These are phyloP conservation scores for Metschnikowia santaceciliae DNA, from an alignment of 805 yeast genomes.

Conservation along the genomic window DNA sequence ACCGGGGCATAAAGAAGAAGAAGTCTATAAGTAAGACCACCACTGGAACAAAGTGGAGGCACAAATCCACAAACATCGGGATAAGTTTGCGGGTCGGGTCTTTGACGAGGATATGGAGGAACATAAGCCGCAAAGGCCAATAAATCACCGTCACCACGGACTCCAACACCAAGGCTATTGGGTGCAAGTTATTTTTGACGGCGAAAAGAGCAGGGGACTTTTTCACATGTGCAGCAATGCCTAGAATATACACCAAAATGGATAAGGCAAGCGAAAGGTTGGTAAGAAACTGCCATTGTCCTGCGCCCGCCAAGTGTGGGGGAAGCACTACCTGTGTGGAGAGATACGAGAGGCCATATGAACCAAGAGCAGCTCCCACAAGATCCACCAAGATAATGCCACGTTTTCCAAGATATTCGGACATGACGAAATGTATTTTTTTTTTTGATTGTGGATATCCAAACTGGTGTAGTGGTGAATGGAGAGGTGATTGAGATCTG, in stretches of 20 bases:
- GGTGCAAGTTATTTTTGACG: constrained; percentile 43
- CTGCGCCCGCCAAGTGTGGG: constrained; percentile 47
- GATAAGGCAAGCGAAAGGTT: constrained; percentile 55
- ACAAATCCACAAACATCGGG: constrained; percentile 50
- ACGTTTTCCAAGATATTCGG: constrained; percentile 30
- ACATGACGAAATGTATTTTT: background rate
- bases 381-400: constrained; percentile 22
- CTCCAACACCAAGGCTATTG: constrained; percentile 56
- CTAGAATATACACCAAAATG: constrained; percentile 38
- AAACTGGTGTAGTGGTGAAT: too few relatives aligned
- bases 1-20: constrained; percentile 46
- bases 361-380: constrained; percentile 26
- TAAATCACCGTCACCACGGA: constrained; percentile 59
- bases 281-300: constrained; percentile 70
- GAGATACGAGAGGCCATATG: constrained; percentile 23
- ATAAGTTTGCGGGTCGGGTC: constrained; percentile 32
- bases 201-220: constrained; percentile 22
- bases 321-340: constrained; percentile 40
- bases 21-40: constrained; percentile 51
- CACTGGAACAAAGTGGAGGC: constrained; percentile 60
- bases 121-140: constrained; percentile 63
- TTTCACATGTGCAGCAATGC: constrained; percentile 33
- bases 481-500: too few relatives aligned
- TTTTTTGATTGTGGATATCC: background rate
- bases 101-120: constrained; percentile 43